Conservation (phyloP, 306 rosid species). For the Oxytropis ochrocephala region DNA sequence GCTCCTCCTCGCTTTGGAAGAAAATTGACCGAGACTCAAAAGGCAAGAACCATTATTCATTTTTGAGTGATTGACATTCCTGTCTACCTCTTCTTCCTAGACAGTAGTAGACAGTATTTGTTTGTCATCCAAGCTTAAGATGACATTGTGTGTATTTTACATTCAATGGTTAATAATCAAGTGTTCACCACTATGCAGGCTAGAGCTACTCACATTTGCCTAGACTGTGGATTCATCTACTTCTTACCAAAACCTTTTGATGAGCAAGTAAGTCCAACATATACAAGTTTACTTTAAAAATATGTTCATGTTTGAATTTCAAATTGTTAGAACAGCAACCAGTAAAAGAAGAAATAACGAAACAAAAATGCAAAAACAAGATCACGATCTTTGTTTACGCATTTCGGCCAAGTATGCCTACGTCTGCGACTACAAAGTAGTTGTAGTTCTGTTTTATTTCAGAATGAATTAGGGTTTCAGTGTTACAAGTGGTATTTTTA, state of each 20-base stretch:
- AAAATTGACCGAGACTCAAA: constrained; percentile 75
- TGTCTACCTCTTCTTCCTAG: neutral
- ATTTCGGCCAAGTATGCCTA: too few species aligned
- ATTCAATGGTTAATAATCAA: constrained; percentile 16
- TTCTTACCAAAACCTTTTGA: constrained; percentile 73
- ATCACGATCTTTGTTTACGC: too few species aligned
- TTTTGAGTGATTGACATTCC: neutral
- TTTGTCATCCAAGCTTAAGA: neutral
- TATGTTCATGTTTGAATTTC: neutral
- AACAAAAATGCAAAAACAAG: too few species aligned
- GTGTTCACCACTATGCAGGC: constrained; percentile 47
- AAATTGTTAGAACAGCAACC: too few species aligned
- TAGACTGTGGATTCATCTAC: constrained; percentile 93
- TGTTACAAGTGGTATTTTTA: too few species aligned
- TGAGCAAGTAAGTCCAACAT: constrained; percentile 51
- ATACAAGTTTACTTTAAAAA: neutral
- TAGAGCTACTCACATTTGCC: constrained; percentile 94
- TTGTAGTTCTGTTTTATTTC: too few species aligned
- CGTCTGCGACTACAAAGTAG: too few species aligned
- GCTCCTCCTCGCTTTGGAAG: constrained; percentile 94
- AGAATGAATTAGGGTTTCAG: too few species aligned
- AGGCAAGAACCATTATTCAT: constrained; percentile 44
- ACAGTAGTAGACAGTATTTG: too few species aligned
- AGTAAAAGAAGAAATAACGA: too few species aligned
- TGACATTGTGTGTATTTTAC: neutral